A percentile compares a stretch with the other conserved stretches of the same genome.
phyloP scores from a whole-genome alignment of 371 early-diverging fungal species.

The Rhizopus sp. region DNA sequence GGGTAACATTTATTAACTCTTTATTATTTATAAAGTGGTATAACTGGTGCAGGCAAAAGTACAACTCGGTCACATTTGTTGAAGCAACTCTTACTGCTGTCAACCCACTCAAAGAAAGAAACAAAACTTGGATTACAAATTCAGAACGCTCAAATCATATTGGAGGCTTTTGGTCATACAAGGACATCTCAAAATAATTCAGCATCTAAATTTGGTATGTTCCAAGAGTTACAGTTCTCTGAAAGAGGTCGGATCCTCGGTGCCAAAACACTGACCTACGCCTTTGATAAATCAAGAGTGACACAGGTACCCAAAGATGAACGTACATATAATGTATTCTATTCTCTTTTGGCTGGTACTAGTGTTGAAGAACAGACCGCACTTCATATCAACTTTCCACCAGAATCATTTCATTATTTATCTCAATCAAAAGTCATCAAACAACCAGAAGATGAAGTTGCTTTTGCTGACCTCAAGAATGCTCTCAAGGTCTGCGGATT shows the following conservation, averaged over 20 bases:
- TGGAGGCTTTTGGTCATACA: slow-evolving; percentile 72
- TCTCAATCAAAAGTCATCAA: slow-evolving; percentile 44
- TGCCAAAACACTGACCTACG: slow-evolving; percentile 77
- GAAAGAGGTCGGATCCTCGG: slow-evolving; percentile 78
- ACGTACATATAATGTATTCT: slow-evolving; percentile 84
- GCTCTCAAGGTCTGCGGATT: slow-evolving; percentile 76
- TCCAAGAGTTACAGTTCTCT: slow-evolving; percentile 83
- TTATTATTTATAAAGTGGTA: slow-evolving; percentile 52
- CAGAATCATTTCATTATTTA: slow-evolving; percentile 55
- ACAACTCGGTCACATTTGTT: slow-evolving; percentile 63
- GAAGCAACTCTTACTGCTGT: slow-evolving; percentile 62
- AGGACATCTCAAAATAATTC: slow-evolving; percentile 61
- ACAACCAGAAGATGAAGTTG: slow-evolving; percentile 36
- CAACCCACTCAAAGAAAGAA: slow-evolving; percentile 55
- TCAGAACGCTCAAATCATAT: slow-evolving; percentile 49
- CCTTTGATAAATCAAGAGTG: slow-evolving; percentile 79
- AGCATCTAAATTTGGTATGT: slow-evolving; percentile 74
- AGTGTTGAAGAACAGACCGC: slow-evolving; percentile 56
- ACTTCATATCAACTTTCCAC: slow-evolving; percentile 56
- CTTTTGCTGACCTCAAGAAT: slow-evolving; percentile 61
- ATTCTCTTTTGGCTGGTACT: slow-evolving; percentile 71
- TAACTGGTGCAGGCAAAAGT: slow-evolving; percentile 77
- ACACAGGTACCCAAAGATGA: slow-evolving; percentile 62
- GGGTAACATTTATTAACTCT: slow-evolving; percentile 14
- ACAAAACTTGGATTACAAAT: slow-evolving; percentile 66